Evolutionary conservation across 2,329 filamentous ascomycete genomes (phyloP), one percentile per base, ranked within the genome.

Genomic region (Rhexocercosporidium sp.): DNA sequence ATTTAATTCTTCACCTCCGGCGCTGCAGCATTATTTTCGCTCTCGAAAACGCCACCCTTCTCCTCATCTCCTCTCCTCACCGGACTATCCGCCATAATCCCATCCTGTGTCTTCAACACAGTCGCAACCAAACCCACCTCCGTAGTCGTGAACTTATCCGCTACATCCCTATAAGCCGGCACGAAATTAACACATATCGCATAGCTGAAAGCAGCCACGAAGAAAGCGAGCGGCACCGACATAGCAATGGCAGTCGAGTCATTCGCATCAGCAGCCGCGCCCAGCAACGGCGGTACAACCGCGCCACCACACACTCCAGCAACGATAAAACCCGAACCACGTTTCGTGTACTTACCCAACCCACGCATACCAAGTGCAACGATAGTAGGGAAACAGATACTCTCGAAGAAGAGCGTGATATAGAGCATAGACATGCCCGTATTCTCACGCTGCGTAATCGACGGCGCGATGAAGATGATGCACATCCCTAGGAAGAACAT

Each of bases 371-470:
- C 82, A 1, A 86, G 77, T 0, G 83, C 83, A 4, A 86, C 81
- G 68, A 86, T 85, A 18, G 83, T 84, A 0, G 84, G 83, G 77
- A 86, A 86, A 72, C 81, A 82, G 73, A 84, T 83, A 7, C 78
- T 81, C 71, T 83, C 83, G 73, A 85, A 86, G 76, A 86, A 86
- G 20, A 85, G 78, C 0, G 82, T 82, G 4, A 83, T 46, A 67
- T 79, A 83, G 3, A 87, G 77, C 80, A 86, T 83, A 16, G 79
- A 77, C 65, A 86, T 80, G 27, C 84, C 84, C 0, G 80, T 79
- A 65, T 84, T 82, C 57, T 80, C 82, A n/a, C 78, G 75, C 46
- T 82, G 79, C 0, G 81, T 82, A 61, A 86, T 85, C 8, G 80
- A 73, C 0, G 83, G 80, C 3, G 82, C 78, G 47, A 83, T 79